These are phyloP conservation scores for Mycena filopes DNA, from an alignment of 768 basidiomycete species.

Conservation along the genomic window DNA sequence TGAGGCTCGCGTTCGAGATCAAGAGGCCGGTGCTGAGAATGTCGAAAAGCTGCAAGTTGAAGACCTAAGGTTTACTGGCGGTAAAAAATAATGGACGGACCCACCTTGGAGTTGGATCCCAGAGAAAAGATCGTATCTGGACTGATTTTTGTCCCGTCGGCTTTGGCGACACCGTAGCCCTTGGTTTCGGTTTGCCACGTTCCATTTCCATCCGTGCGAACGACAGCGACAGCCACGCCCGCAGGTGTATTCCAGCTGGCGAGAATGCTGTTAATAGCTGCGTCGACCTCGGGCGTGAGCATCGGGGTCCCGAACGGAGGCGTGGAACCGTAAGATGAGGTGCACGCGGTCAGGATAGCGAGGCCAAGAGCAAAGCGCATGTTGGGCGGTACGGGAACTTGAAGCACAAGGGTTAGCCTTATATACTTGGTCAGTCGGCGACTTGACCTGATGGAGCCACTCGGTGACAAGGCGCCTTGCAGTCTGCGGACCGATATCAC, in stretches of 20 bases:
- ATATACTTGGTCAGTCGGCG: too few species aligned
- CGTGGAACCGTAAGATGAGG: too few species aligned
- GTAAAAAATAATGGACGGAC: neutral
- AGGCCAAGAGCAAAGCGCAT: too few species aligned
- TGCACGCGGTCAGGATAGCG: too few species aligned
- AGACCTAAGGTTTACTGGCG: too few species aligned
- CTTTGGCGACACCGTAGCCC: constrained; percentile 27
- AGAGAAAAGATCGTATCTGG: constrained; percentile 15
- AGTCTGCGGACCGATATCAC: too few species aligned
- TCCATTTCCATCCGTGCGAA: constrained; percentile 18
- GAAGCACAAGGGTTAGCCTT: too few species aligned
- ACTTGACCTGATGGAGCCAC: too few species aligned
- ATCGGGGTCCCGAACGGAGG: constrained; percentile 5
- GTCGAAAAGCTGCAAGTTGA: neutral
- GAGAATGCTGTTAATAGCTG: constrained; percentile 24
- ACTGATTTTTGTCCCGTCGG: neutral
- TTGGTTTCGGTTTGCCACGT: constrained; percentile 35
- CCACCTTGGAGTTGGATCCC: constrained; percentile 35
- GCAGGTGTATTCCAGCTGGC: constrained; percentile 26
- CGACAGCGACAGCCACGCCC: constrained; percentile 30
- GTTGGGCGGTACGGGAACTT: too few species aligned
- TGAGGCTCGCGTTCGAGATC: constrained; percentile 10
- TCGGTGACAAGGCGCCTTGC: too few species aligned
- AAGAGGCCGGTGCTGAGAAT: neutral
- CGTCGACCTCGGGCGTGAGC: constrained; percentile 22